These are phyloP conservation scores for Crithidia thermophila DNA, from an alignment of 208 protist species.

Conservation along the genomic window DNA sequence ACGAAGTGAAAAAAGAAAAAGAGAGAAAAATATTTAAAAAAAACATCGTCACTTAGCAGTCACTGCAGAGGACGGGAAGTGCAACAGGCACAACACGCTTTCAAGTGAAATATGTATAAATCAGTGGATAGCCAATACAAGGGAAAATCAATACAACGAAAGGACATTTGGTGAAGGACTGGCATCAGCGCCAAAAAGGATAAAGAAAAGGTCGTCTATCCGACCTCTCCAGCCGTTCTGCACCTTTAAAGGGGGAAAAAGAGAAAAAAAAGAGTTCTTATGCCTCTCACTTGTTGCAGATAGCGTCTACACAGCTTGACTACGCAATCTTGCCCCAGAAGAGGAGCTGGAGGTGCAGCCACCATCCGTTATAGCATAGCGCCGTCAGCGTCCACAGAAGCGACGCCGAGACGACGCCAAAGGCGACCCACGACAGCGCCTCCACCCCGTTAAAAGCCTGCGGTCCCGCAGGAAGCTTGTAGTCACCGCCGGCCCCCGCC, in stretches of 20 bases:
- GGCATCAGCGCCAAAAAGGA: no score
- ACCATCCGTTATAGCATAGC: constrained; percentile 73
- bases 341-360: constrained; percentile 68
- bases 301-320: no score
- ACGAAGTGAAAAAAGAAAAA: constrained; percentile 1
- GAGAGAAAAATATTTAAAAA: constrained; percentile 1
- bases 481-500: neutral
- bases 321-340: constrained; percentile 62
- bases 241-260: neutral
- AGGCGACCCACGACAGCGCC: constrained; percentile 58
- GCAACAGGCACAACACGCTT: no score
- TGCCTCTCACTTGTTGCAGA: neutral
- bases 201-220: no score
- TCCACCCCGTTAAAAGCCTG: constrained; percentile 51
- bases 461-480: constrained; percentile 6
- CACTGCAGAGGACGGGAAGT: neutral
- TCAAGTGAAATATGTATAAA: no score
- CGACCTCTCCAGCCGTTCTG: no score
- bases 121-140: no score
- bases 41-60: neutral
- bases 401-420: constrained; percentile 59
- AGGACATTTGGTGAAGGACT: no score
- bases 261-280: constrained; percentile 6
- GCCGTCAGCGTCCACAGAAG: constrained; percentile 69
- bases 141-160: no score